A percentile compares a stretch with the other conserved stretches of the same genome.
Conservation (phyloP, 2,329 filamentous ascomycete species). For the Aspergillus texensis region DNA sequence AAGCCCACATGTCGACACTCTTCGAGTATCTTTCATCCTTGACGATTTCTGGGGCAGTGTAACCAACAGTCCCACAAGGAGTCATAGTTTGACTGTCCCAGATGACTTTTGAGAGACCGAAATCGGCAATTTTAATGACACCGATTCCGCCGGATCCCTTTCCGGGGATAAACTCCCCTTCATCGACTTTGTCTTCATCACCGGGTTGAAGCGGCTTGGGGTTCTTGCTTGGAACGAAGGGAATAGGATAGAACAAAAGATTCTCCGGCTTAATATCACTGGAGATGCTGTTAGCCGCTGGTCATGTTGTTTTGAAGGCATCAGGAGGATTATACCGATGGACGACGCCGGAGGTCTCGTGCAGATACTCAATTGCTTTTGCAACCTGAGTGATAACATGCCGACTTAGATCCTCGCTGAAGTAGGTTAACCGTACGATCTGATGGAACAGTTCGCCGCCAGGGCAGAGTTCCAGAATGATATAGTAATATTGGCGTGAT, state of each 20-base stretch:
- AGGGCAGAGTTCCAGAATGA: slow-evolving; percentile 90
- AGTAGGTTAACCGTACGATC: slow-evolving; percentile 96
- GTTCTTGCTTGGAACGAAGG: slow-evolving; percentile 75
- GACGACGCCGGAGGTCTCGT: slow-evolving; percentile 92
- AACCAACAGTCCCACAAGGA: slow-evolving; percentile 97
- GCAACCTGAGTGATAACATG: slow-evolving; percentile 96
- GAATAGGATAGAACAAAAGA: slow-evolving; percentile 85
- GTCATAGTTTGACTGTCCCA: slow-evolving; percentile 99
- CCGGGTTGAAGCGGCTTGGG: slow-evolving; percentile 82
- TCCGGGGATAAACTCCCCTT: slow-evolving; percentile 86
- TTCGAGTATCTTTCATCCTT: slow-evolving; percentile 99
- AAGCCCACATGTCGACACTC: slow-evolving; percentile 98
- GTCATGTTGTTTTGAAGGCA: neutral
- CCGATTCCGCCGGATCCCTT: slow-evolving; percentile 88
- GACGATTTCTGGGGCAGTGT: slow-evolving; percentile 97
- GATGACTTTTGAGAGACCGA: slow-evolving; percentile 94
- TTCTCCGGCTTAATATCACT: slow-evolving; percentile 90
- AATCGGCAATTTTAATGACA: slow-evolving; percentile 95
- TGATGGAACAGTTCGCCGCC: slow-evolving; percentile 98
- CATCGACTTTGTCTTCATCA: slow-evolving; percentile 95
- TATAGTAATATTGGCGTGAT: slow-evolving; percentile 94
- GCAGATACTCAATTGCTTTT: slow-evolving; percentile 89
- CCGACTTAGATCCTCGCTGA: slow-evolving; percentile 91
- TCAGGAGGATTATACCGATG: slow-evolving; percentile 71
- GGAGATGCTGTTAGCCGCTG: neutral